phyloP scores from a whole-genome alignment of 768 basidiomycete species.

The Ramaria sp. region DNA sequence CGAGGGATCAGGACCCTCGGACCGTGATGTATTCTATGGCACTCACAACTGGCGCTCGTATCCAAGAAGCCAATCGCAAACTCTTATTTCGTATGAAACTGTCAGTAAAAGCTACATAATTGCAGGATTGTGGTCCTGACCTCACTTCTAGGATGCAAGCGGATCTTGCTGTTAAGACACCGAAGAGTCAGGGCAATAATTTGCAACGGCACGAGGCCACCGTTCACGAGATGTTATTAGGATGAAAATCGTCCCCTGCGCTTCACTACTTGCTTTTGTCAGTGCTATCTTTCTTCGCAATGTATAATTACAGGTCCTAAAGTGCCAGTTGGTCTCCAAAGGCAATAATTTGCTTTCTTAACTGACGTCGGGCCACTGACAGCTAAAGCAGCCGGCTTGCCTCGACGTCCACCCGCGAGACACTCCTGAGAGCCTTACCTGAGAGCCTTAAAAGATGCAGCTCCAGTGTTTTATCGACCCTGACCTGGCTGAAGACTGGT shows the following conservation, averaged over 20 bases:
- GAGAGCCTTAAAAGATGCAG: no score
- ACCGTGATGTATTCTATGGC: conserved; percentile 68
- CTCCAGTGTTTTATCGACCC: no score
- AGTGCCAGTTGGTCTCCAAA: no score
- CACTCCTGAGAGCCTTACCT: no score
- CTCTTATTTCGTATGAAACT: conserved; percentile 73
- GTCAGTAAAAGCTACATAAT: conserved; percentile 18
- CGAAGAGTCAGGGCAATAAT: conserved; percentile 26
- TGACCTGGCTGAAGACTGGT: no score
- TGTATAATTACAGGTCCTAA: conserved; percentile 10
- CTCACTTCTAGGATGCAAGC: conserved; percentile 55
- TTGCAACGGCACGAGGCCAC: background rate
- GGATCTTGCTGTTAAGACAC: conserved; percentile 60
- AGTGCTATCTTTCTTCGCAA: background rate
- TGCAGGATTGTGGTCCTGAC: background rate
- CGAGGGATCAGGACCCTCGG: conserved; percentile 71
- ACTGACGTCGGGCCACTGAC: no score
- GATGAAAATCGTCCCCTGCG: background rate
- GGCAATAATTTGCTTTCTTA: no score
- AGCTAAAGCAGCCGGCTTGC: no score
- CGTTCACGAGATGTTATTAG: conserved; percentile 9
- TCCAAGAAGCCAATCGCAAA: conserved; percentile 65
- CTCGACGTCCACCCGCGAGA: no score
- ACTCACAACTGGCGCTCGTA: conserved; percentile 60
- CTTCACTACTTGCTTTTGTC: background rate